Evolutionary conservation across 164 flowering plant genomes (phyloP).

Genomic region (Annona squamosa): DNA sequence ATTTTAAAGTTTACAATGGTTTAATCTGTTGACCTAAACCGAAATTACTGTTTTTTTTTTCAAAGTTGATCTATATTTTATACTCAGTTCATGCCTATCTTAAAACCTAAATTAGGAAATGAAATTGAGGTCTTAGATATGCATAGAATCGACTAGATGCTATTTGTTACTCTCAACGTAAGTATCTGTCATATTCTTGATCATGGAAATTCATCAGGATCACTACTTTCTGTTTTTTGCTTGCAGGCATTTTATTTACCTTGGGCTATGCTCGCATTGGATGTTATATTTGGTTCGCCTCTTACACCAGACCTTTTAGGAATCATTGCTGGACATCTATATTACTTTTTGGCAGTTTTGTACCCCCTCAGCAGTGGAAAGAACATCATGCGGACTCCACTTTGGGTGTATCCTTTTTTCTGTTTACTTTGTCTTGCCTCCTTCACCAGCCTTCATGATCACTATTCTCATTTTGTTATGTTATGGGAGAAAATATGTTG

Average conservation of each 20-base stretch:
- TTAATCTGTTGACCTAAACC: neutral
- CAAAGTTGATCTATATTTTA: no score
- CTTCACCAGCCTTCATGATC: neutral
- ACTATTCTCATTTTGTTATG: neutral
- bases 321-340: constrained; percentile 88
- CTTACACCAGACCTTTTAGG: constrained; percentile 75
- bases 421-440: neutral
- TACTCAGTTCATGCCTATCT: no score
- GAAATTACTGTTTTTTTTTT: neutral
- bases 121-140: no score
- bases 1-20: neutral
- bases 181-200: no score
- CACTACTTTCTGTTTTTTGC: neutral
- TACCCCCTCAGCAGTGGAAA: constrained; percentile 88
- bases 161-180: no score
- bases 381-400: constrained; percentile 70
- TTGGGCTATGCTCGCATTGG: constrained; percentile 95
- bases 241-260: constrained; percentile 94
- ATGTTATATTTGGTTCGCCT: constrained; percentile 85
- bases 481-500: neutral
- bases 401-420: constrained; percentile 84
- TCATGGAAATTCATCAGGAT: neutral
- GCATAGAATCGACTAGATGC: no score
- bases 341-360: constrained; percentile 86
- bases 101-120: no score